Conservation (phyloP, 192 early-diverging fungal genomes). For the Gonapodya prolifera region DNA sequence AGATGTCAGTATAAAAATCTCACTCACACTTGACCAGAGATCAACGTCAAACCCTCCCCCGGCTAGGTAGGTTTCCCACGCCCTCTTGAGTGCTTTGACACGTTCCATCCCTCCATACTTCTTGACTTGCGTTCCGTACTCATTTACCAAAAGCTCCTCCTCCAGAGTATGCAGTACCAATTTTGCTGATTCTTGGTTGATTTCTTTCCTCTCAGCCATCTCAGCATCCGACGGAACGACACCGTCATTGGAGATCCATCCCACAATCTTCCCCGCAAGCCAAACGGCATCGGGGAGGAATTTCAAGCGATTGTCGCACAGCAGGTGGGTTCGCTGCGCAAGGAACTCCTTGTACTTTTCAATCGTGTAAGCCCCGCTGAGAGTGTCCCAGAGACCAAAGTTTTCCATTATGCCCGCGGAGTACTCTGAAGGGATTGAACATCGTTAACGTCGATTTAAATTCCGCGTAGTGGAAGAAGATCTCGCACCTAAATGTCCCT, state of each 20-base stretch:
- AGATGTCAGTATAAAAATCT: too few relatives aligned
- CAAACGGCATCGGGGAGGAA: slow-evolving; percentile 5
- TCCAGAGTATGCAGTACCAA: not conserved
- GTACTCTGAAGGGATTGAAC: too few relatives aligned
- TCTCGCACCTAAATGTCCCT: slow-evolving; percentile 1
- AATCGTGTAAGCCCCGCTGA: not conserved
- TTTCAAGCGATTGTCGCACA: not conserved
- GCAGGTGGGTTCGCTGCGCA: not conserved
- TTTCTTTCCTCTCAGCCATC: not conserved
- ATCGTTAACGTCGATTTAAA: too few relatives aligned
- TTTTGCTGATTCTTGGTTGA: not conserved
- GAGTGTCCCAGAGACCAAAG: not conserved
- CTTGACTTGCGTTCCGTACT: not conserved
- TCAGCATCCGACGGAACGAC: not conserved
- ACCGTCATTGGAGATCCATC: not conserved
- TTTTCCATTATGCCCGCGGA: slow-evolving; percentile 1
- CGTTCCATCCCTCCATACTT: not conserved
- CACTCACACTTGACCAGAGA: not conserved
- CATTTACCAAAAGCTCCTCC: not conserved
- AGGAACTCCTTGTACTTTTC: slow-evolving; percentile 1
- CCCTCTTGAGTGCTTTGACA: not conserved
- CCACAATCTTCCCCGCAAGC: not conserved
- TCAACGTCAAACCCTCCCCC: not conserved
- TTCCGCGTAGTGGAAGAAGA: too few relatives aligned
- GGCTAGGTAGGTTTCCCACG: not conserved